Evolutionary conservation across 2,329 filamentous ascomycete species (phyloP), one percentile per base, ranked within the genome.

Genomic region (Myriangium duriaei): DNA sequence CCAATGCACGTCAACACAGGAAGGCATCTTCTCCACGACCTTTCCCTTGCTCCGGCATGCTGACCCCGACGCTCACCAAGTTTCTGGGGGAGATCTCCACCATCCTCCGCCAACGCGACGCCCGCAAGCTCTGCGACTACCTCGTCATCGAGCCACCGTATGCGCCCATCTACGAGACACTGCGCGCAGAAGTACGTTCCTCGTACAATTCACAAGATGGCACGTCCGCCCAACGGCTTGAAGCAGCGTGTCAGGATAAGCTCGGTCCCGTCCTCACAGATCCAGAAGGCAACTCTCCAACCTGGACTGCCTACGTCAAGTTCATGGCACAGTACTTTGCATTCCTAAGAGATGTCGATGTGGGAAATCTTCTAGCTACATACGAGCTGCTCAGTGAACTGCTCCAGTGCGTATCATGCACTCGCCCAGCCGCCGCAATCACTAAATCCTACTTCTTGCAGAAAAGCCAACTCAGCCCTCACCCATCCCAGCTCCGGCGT

Each of bases 271-370:
- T 39, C 6, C 36, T 39, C 30, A 39, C 18, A n/a, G 36, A 30
- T 15, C 17, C 36, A 4, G 70, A 80, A 30, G 69, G 74, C 2
- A 64, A 68, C 0, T 74, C 81, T 36, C 76, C 78, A 5, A 68
- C 71, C 0, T 93, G 85, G 84, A 73, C 76, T 0, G 74, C 80
- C 1, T 85, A 94, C 54, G 67, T 80, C 34, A 71, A 75, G 2
- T 92, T 94, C 52, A 74, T 92, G 57, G 80, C 76, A 49, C 76
- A 84, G 34, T 95, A 92, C 52, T 67, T 94, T 46, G 65, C 72
- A 31, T 93, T 87, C 50, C 74, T 88, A 65, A 68, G 86, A 40
- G 83, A 92, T 51, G 77, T 88, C 37, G 71, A 92, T 50, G 76
- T 81, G 34, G 72, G 77, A 10, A 79, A 92, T 51, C 62, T 91